phyloP scores from a whole-genome alignment of 768 basidiomycete species.

The Lactarius pseudohatsudake region DNA sequence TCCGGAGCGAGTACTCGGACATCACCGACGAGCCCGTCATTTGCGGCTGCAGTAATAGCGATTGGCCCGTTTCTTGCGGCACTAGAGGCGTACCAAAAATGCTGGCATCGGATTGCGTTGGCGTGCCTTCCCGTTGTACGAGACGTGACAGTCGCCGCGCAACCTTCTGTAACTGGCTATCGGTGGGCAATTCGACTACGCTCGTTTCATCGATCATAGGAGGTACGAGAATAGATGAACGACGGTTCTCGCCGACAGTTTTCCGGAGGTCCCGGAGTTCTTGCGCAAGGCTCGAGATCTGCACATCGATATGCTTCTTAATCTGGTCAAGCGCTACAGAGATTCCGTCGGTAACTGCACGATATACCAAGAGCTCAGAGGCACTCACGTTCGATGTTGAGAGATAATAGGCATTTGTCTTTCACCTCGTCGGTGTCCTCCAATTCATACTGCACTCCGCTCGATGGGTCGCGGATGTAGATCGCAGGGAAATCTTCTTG shows the following conservation, averaged over 20 bases:
- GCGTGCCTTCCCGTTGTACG: slow-evolving; percentile 43
- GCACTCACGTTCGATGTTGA: slow-evolving; percentile 94
- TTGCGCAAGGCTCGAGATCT: slow-evolving; percentile 79
- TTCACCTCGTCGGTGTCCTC: slow-evolving; percentile 93
- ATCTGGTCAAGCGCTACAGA: slow-evolving; percentile 90
- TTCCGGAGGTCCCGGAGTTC: slow-evolving; percentile 88
- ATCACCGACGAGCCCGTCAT: slow-evolving; percentile 72
- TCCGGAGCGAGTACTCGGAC: slow-evolving; percentile 70
- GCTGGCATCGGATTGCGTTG: slow-evolving; percentile 33
- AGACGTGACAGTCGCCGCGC: slow-evolving; percentile 76
- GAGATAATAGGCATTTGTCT: slow-evolving; percentile 81
- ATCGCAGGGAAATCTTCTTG: slow-evolving; percentile 93
- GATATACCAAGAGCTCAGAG: background rate
- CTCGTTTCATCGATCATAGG: slow-evolving; percentile 62
- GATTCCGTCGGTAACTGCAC: slow-evolving; percentile 4
- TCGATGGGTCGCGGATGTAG: slow-evolving; percentile 89
- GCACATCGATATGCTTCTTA: slow-evolving; percentile 94
- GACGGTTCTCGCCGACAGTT: slow-evolving; percentile 54
- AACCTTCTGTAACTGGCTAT: slow-evolving; percentile 68
- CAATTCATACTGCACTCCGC: slow-evolving; percentile 92
- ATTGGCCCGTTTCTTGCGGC: slow-evolving; percentile 68
- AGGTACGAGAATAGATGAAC: slow-evolving; percentile 49
- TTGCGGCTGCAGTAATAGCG: slow-evolving; percentile 56
- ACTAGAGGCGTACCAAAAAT: slow-evolving; percentile 40
- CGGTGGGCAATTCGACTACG: slow-evolving; percentile 58